phyloP scores from a whole-genome alignment of 2,329 filamentous ascomycete species.

The Talaromyces piceae region DNA sequence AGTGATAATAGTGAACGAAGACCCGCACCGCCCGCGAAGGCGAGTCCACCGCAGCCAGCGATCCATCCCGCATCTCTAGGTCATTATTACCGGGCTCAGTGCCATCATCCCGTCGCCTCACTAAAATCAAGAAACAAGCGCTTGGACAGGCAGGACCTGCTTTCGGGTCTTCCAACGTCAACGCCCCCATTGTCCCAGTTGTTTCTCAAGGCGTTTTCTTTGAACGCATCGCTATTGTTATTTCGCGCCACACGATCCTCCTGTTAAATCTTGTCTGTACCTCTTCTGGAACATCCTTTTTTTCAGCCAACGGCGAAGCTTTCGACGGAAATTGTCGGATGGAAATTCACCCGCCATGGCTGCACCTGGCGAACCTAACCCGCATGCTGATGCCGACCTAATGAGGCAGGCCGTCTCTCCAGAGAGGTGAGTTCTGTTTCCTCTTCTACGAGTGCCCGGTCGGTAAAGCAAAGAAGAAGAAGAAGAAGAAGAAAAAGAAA shows the following conservation, averaged over 20 bases:
- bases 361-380: constrained; percentile 41
- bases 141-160: too few species aligned
- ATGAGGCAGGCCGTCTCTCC: constrained; percentile 51
- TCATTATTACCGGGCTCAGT: constrained; percentile 21
- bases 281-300: constrained; percentile 3
- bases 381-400: constrained; percentile 49
- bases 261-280: background rate
- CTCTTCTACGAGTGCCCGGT: constrained; percentile 5
- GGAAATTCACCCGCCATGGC: constrained; percentile 32
- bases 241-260: too few species aligned
- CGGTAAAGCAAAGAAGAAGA: background rate
- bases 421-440: constrained; percentile 46
- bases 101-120: background rate
- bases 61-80: constrained; percentile 31
- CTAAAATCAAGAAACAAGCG: background rate
- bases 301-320: background rate
- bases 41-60: constrained; percentile 10
- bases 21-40: constrained; percentile 1
- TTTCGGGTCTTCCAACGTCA: too few species aligned
- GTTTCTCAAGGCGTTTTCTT: background rate
- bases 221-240: background rate
- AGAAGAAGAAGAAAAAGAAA: background rate
- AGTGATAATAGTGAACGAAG: background rate
- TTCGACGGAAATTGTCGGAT: constrained; percentile 20
- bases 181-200: background rate